Conservation (phyloP, 192 early-diverging fungal species). For the Coemansia sp. region DNA sequence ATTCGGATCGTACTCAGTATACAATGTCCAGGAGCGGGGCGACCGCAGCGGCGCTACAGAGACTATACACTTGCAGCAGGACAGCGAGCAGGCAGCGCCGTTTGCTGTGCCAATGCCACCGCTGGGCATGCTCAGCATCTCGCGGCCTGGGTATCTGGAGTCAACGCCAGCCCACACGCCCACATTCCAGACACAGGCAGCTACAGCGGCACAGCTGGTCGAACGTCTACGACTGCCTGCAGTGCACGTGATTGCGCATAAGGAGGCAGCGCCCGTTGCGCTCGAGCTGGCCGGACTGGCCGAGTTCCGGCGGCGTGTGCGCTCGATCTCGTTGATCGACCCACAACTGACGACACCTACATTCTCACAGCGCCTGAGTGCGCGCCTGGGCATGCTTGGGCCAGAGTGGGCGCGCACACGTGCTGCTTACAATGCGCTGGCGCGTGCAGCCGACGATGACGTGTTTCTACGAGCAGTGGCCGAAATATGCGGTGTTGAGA, state of each 20-base stretch:
- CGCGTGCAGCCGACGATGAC: constrained; percentile 32
- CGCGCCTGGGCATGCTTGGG: constrained; percentile 24
- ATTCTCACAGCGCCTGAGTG: constrained; percentile 17
- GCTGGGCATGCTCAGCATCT: constrained; percentile 44
- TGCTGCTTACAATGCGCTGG: constrained; percentile 52
- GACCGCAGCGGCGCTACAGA: not conserved
- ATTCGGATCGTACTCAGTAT: constrained; percentile 46
- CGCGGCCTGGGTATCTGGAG: constrained; percentile 49
- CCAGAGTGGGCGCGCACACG: constrained; percentile 52
- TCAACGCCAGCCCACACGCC: constrained; percentile 31
- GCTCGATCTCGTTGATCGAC: constrained; percentile 44
- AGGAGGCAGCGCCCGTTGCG: constrained; percentile 42
- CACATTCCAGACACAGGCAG: constrained; percentile 40
- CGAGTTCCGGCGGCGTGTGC: constrained; percentile 43
- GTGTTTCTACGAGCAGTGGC: constrained; percentile 40
- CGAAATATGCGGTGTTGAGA: constrained; percentile 41
- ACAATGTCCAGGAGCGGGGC: constrained; percentile 33
- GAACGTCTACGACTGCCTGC: constrained; percentile 46
- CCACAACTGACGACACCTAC: constrained; percentile 26
- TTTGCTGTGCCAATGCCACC: constrained; percentile 34
- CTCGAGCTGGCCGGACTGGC: constrained; percentile 46
- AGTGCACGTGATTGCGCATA: constrained; percentile 45
- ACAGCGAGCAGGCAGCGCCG: constrained; percentile 1
- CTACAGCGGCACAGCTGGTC: constrained; percentile 37
- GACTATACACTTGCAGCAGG: not conserved